Evolutionary conservation across 352 stramenopile genomes (phyloP), one percentile per base, ranked within the genome.

Genomic region (Pythium sp.): DNA sequence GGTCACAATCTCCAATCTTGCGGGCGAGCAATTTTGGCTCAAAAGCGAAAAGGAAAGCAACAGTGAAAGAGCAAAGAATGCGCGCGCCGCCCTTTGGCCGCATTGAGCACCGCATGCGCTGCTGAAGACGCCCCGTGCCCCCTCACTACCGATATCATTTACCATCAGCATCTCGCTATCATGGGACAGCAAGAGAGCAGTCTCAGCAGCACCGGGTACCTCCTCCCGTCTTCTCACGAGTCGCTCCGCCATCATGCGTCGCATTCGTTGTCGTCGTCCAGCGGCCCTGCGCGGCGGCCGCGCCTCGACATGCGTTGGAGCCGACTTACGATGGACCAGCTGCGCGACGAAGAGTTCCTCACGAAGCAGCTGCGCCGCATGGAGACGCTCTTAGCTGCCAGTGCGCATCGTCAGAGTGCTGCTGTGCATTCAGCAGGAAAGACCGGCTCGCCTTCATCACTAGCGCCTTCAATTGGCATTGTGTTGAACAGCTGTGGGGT

Each of bases 341-440:
- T 93, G 34, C 70, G 71, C 24, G 79, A 93, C 56, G 82, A 90
- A 26, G 81, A 85, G 53, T 94, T 93, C 32, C 69, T 94, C 36
- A 72, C 67, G 30, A 88, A 91, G 61, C 83, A 94, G 62, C 58
- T 88, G 49, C 78, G 80, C 43, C 83, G 83, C 3, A 74, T 89
- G 57, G 82, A 93, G 67, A 78, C 69, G 24, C 67, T 81, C 2
- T 65, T 79, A 20, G 70, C 71, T 14, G 84, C 77, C 9, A 65
- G 20, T 20, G 49, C 65, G 24, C 65, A 49, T 9, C 65, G 58
- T 6, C 74, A 73, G 57, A 72, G 5, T 47, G 14, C 38, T 20
- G 11, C 38, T 47, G 9, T 11, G 41, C 11, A 24, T n/a, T 28
- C 22, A 18, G 38, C 38, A 22, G 55, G 55, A 26, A 60, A 32